Evolutionary conservation across 208 protist genomes (phyloP).

Genomic region (Trypanosoma cruzi): DNA sequence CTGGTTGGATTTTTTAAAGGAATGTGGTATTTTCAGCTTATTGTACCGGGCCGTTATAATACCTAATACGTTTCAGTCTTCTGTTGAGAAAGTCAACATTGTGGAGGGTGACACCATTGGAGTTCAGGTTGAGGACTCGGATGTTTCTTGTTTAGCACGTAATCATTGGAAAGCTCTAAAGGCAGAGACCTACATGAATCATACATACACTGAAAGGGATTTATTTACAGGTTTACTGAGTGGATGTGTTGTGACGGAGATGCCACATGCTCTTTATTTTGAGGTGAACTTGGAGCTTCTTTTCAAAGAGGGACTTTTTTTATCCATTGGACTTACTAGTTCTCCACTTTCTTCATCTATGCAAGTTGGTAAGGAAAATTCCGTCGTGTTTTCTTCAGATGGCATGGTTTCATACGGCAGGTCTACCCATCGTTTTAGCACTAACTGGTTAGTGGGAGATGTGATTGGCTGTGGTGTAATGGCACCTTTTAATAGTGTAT

Average conservation of each 20-base stretch:
- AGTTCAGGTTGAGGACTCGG: conserved; percentile 73
- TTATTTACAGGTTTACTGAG: conserved; percentile 69
- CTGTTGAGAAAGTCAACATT: conserved; percentile 62
- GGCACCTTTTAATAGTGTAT: conserved; percentile 73
- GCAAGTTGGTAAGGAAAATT: conserved; percentile 36
- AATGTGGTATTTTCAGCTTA: conserved; percentile 63
- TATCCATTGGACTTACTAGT: conserved; percentile 66
- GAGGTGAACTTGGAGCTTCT: conserved; percentile 77
- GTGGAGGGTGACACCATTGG: conserved; percentile 85
- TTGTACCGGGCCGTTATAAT: conserved; percentile 64
- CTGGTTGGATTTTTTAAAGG: conserved; percentile 18
- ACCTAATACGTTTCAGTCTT: conserved; percentile 78
- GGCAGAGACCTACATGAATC: conserved; percentile 27
- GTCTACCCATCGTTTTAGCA: conserved; percentile 40
- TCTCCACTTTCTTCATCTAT: conserved; percentile 50
- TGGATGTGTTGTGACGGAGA: conserved; percentile 66
- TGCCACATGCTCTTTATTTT: conserved; percentile 87
- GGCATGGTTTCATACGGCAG: conserved; percentile 40
- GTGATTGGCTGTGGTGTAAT: conserved; percentile 88
- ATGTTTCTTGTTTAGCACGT: conserved; percentile 70
- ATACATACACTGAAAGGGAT: conserved; percentile 40
- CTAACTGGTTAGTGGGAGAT: conserved; percentile 70
- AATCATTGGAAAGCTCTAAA: conserved; percentile 78
- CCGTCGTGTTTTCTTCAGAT: conserved; percentile 54
- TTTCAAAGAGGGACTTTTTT: conserved; percentile 39